Conservation (phyloP, 2,329 filamentous ascomycete species). For the Scedosporium dehoogii region DNA sequence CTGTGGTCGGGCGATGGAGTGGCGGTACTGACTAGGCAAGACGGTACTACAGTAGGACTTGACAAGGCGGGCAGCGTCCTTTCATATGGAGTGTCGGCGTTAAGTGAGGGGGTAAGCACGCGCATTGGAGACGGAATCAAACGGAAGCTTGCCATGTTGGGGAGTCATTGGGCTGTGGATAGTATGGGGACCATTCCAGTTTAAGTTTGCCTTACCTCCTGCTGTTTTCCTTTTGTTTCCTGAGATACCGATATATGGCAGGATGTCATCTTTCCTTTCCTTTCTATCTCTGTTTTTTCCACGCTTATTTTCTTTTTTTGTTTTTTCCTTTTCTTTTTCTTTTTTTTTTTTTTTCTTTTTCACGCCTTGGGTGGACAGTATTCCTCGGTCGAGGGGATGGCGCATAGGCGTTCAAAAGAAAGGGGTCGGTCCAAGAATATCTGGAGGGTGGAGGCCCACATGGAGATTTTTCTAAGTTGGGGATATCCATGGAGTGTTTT, state of each 20-base stretch:
- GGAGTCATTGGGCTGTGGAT: constrained; percentile 27
- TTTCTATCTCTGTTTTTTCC: constrained; percentile 5
- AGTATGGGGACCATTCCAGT: constrained; percentile 7
- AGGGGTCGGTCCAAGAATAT: too few relatives aligned
- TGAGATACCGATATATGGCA: not conserved
- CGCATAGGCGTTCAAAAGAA: too few relatives aligned
- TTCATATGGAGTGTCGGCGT: constrained; percentile 26
- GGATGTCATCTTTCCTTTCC: not conserved
- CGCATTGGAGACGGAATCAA: constrained; percentile 34
- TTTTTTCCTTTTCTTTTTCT: too few relatives aligned
- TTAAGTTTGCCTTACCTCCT: not conserved
- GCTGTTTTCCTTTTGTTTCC: not conserved
- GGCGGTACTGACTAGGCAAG: constrained; percentile 22
- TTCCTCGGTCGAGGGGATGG: too few relatives aligned
- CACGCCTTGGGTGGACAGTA: too few relatives aligned
- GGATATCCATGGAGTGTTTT: too few relatives aligned
- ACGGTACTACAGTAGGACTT: constrained; percentile 23
- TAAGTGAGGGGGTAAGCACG: constrained; percentile 29
- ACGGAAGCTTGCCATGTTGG: constrained; percentile 30
- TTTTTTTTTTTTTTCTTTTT: constrained; percentile 7
- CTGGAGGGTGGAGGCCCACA: too few relatives aligned
- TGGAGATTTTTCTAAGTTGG: too few relatives aligned
- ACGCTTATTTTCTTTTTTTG: not conserved
- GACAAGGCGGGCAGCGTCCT: constrained; percentile 29
- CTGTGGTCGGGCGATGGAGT: constrained; percentile 28